Base-by-base conservation (phyloP, 75 land plant genomes). In the Isoetes taiwanensis region DNA sequence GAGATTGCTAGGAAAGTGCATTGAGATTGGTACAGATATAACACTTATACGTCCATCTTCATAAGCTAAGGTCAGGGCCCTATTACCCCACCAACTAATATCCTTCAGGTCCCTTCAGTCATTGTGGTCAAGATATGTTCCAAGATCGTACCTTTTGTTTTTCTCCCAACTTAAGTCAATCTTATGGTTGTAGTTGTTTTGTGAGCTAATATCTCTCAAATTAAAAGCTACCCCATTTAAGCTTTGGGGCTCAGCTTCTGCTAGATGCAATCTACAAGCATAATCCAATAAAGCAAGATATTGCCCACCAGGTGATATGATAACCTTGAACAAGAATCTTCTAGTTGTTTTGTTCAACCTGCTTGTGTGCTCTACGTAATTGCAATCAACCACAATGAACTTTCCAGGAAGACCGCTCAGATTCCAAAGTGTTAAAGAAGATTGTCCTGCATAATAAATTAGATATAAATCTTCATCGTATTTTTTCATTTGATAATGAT, bases 31-130 rank as follows among this genome's bases (percentile, higher is more conserved):
- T n/a, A 81, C 35, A 46, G 72, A 67, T 59, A 75, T 3, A 72
- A 81, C 71, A 34, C 54, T 54, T 12, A 84, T 53, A 29, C 19
- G 0, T 10, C 85, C 78, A 55, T 38, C 59, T 31, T 48, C 57
- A 25, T 63, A 76, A 30, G 82, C 73, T 40, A 84, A 2, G 23
- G 68, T 20, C 56, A 88, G 61, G 14, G 67, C 58, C 42, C 58
- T 40, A 19, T 79, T 72, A 32, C 72, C 72, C 89, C 90, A 84
- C 95, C 95, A 88, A 43, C 67, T 64, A 35, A 78, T 63, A 69
- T 79, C 85, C 16, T 53, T 32, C 34, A 84, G 41, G 26, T 34
- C 64, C 42, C 30, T 43, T 35, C 28, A 27, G 2, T 32, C 34
- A n/a, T 2, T 42, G 30, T 61, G 30, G 14, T 57, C 34, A 17